A percentile compares a stretch with the other conserved stretches of the same genome.
phyloP scores from a whole-genome alignment of 108 stramenopile genomes.

The Schizochytrium sp. region DNA sequence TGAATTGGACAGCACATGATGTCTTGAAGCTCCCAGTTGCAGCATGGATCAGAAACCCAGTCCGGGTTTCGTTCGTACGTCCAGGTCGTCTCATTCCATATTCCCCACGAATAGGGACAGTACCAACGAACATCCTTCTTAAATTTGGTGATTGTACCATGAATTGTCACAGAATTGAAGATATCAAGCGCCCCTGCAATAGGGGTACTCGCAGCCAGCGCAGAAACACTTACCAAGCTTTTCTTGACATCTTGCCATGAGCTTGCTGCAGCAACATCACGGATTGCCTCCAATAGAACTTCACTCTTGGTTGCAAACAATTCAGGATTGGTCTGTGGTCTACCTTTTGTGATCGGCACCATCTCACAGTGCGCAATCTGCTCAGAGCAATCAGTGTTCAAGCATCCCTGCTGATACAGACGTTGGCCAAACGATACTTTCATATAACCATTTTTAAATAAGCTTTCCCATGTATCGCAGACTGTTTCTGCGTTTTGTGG shows the following conservation, averaged over 20 bases:
- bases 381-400: background rate
- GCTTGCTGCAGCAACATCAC: background rate
- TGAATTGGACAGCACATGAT: constrained; percentile 10
- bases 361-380: constrained; percentile 2
- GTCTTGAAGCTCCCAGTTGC: constrained; percentile 38
- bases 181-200: background rate
- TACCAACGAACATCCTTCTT: background rate
- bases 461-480: background rate
- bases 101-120: constrained; percentile 9
- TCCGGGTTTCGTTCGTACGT: constrained; percentile 3
- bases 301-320: background rate
- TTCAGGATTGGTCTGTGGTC: background rate
- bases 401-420: constrained; percentile 23
- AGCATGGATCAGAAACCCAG: constrained; percentile 14
- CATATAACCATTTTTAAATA: background rate
- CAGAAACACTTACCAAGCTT: background rate
- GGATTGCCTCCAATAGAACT: background rate
- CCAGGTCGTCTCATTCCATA: background rate
- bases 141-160: background rate
- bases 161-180: background rate
- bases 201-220: background rate
- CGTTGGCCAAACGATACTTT: background rate
- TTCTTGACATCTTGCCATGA: background rate
- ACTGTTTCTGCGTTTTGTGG: background rate
- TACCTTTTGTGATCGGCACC: background rate